These are phyloP conservation scores for Cydonia oblonga DNA, from an alignment of 331 rosid genomes.

Conservation along the genomic window DNA sequence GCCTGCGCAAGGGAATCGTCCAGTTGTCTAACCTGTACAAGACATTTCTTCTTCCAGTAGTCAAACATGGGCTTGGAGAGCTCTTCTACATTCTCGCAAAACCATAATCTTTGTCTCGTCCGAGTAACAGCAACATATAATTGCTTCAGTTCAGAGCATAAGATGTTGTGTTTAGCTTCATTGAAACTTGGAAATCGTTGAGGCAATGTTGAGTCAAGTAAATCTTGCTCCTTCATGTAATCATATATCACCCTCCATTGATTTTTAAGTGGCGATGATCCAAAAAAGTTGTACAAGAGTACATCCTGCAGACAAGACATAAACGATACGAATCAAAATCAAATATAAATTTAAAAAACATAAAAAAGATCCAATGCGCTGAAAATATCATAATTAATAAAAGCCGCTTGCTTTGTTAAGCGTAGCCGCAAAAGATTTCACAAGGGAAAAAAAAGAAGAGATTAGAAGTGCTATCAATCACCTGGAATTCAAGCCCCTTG, in stretches of 20 bases:
- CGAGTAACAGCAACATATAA: slow-evolving; percentile 75
- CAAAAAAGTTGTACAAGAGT: slow-evolving; percentile 24
- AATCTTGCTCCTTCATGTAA: slow-evolving; percentile 18
- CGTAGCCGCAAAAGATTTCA: slow-evolving; percentile 33
- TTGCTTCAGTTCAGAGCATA: slow-evolving; percentile 72
- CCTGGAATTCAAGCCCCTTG: slow-evolving; percentile 79
- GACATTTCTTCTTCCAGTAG: slow-evolving; percentile 52
- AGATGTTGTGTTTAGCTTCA: slow-evolving; percentile 39
- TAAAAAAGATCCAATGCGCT: too few species aligned
- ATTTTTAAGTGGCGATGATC: slow-evolving; percentile 21
- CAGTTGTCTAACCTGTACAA: slow-evolving; percentile 42
- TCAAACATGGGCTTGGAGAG: slow-evolving; percentile 47
- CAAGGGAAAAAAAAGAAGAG: background rate
- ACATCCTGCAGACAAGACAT: slow-evolving; percentile 21
- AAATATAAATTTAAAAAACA: too few species aligned
- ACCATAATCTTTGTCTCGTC: slow-evolving; percentile 69
- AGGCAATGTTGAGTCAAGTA: background rate
- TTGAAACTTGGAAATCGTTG: slow-evolving; percentile 22
- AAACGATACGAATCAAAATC: background rate
- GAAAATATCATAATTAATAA: too few species aligned
- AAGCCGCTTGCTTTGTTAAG: background rate
- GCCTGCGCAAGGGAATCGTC: slow-evolving; percentile 50
- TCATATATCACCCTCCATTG: slow-evolving; percentile 25
- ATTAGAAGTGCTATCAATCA: background rate
- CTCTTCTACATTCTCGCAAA: slow-evolving; percentile 33